Conservation (phyloP, 78 protist genomes). For the slime mould (Dictyostelium discoideum) region DNA sequence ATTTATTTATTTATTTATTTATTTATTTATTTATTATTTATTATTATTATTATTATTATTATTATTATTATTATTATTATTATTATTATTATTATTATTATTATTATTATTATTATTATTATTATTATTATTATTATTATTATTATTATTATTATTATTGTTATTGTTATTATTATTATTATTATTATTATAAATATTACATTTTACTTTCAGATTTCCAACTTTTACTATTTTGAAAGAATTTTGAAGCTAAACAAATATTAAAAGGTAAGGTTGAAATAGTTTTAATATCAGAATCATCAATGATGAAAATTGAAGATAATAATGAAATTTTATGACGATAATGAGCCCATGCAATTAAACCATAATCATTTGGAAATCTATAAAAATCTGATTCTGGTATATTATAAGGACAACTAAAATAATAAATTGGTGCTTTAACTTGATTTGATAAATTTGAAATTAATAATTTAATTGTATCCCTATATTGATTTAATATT, state of each 20-base stretch:
- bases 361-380: slow-evolving; percentile 56
- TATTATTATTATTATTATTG: no score
- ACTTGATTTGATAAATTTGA: background rate
- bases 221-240: slow-evolving; percentile 21
- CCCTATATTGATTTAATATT: background rate
- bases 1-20: no score
- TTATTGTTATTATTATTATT: background rate
- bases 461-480: slow-evolving; percentile 1
- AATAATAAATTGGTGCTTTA: slow-evolving; percentile 46
- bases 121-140: no score
- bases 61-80: no score
- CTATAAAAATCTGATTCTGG: slow-evolving; percentile 55
- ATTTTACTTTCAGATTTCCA: slow-evolving; percentile 27
- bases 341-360: slow-evolving; percentile 56
- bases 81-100: no score
- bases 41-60: no score
- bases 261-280: slow-evolving; percentile 18
- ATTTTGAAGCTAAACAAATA: slow-evolving; percentile 22
- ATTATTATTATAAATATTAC: background rate
- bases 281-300: slow-evolving; percentile 34
- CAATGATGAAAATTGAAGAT: slow-evolving; percentile 39
- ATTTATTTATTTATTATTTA: no score
- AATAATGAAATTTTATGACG: slow-evolving; percentile 36
- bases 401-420: slow-evolving; percentile 3
- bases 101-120: no score